These are phyloP conservation scores for Penicillium sp. DNA, from an alignment of 2,329 filamentous ascomycete genomes.

Conservation along the genomic window DNA sequence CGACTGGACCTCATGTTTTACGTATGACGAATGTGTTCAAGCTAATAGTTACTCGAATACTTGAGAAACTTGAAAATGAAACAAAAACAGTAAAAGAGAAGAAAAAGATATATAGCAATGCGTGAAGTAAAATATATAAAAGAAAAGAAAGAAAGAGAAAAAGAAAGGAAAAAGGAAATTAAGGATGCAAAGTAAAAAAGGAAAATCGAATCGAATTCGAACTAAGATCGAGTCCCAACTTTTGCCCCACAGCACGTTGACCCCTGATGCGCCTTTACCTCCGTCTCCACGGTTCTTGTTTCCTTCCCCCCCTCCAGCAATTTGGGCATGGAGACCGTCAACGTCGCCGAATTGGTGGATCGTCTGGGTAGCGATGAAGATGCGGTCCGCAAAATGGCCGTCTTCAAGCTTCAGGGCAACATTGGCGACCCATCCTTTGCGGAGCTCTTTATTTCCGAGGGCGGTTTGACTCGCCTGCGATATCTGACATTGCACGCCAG, in stretches of 20 bases:
- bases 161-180: too few species aligned
- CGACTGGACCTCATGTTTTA: not conserved
- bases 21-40: not conserved
- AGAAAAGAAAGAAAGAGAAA: too few species aligned
- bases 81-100: not conserved
- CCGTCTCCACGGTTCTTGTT: slow-evolving; percentile 4
- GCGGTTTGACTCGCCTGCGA: slow-evolving; percentile 75
- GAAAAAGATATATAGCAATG: too few species aligned
- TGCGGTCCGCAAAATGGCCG: slow-evolving; percentile 94
- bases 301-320: not conserved
- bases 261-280: slow-evolving; percentile 5
- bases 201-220: not conserved
- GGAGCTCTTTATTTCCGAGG: slow-evolving; percentile 88
- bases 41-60: not conserved
- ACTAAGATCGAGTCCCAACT: not conserved
- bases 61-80: not conserved
- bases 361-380: slow-evolving; percentile 66
- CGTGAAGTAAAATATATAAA: too few species aligned
- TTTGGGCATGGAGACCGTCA: slow-evolving; percentile 51
- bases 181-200: not conserved
- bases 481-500: slow-evolving; percentile 77
- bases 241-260: slow-evolving; percentile 10
- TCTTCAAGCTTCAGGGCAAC: slow-evolving; percentile 92
- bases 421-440: slow-evolving; percentile 96
- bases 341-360: slow-evolving; percentile 55